These are phyloP conservation scores for Capsella bursapastoris DNA, from an alignment of 345 rosid species.

Conservation along the genomic window DNA sequence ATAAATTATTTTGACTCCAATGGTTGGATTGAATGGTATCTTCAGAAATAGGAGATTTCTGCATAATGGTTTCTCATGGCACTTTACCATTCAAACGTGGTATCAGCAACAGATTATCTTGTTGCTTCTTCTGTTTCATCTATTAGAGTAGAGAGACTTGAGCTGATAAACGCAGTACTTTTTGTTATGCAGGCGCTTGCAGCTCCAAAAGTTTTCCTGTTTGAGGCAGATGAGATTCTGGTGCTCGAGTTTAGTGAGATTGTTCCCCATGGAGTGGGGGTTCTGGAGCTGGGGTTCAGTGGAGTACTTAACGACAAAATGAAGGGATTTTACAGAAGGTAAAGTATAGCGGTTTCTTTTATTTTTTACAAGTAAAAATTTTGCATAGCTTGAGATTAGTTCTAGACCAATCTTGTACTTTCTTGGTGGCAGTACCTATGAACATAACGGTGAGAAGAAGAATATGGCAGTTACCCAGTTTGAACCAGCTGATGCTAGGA, in stretches of 20 bases:
- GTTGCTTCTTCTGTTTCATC: neutral
- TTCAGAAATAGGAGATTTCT: conserved; percentile 8
- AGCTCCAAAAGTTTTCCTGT: conserved; percentile 56
- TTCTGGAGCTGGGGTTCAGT: conserved; percentile 59
- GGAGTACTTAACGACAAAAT: conserved; percentile 81
- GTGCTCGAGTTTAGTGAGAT: conserved; percentile 70
- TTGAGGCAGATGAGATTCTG: conserved; percentile 76
- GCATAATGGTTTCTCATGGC: neutral
- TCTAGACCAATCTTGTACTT: neutral
- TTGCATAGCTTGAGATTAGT: neutral
- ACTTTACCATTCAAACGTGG: too few relatives aligned
- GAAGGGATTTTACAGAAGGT: conserved; percentile 97
- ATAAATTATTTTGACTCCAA: neutral
- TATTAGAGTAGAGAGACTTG: conserved; percentile 1
- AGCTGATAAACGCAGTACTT: neutral
- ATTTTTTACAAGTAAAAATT: neutral
- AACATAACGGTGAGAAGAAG: conserved; percentile 85
- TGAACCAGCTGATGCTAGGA: conserved; percentile 95
- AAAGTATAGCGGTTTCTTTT: neutral
- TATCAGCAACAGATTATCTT: neutral
- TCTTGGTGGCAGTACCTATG: conserved; percentile 62
- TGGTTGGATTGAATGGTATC: neutral
- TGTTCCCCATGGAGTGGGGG: conserved; percentile 78
- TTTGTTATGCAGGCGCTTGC: conserved; percentile 51
- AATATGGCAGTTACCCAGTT: conserved; percentile 98